Conservation (phyloP, 108 stramenopile genomes). For the Stephanodiscus minutulus region DNA sequence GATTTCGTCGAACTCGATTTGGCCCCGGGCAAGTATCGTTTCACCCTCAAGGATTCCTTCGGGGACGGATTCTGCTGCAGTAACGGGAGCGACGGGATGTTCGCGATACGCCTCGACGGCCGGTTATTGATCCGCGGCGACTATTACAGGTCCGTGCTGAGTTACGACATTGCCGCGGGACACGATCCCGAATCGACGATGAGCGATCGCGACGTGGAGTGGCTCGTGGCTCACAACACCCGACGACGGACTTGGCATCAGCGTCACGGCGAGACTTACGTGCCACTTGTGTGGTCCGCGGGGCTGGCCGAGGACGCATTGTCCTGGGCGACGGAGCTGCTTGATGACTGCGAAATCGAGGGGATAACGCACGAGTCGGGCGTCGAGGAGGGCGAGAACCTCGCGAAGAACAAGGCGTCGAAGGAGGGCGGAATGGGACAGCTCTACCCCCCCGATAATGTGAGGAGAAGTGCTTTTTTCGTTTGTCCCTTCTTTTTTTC, state of each 20-base stretch:
- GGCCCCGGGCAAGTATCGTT: constrained; percentile 22
- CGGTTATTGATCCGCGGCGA: constrained; percentile 25
- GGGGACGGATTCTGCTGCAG: constrained; percentile 42
- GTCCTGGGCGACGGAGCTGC: constrained; percentile 30
- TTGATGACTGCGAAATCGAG: constrained; percentile 13
- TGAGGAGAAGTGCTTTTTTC: not conserved
- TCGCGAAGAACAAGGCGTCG: constrained; percentile 22
- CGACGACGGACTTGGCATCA: constrained; percentile 36
- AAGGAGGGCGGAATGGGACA: constrained; percentile 11
- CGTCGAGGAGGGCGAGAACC: constrained; percentile 27
- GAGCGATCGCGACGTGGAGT: constrained; percentile 29
- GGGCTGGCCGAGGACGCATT: constrained; percentile 21
- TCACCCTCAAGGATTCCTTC: constrained; percentile 30
- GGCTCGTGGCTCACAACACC: constrained; percentile 38
- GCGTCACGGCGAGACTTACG: constrained; percentile 24
- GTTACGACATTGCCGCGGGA: constrained; percentile 31
- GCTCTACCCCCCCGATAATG: constrained; percentile 34
- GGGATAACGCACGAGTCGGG: constrained; percentile 26
- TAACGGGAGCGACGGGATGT: constrained; percentile 21
- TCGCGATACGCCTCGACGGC: constrained; percentile 20
- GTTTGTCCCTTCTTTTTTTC: not conserved
- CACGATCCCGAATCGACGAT: constrained; percentile 27
- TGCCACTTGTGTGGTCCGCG: constrained; percentile 39
- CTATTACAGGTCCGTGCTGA: constrained; percentile 10
- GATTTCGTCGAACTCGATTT: constrained; percentile 16